Percentiles rank a stretch among this genome's conserved stretches.
Evolutionary conservation across 139 green algal species (phyloP).

Genomic region (Coccomyxa sp.): DNA sequence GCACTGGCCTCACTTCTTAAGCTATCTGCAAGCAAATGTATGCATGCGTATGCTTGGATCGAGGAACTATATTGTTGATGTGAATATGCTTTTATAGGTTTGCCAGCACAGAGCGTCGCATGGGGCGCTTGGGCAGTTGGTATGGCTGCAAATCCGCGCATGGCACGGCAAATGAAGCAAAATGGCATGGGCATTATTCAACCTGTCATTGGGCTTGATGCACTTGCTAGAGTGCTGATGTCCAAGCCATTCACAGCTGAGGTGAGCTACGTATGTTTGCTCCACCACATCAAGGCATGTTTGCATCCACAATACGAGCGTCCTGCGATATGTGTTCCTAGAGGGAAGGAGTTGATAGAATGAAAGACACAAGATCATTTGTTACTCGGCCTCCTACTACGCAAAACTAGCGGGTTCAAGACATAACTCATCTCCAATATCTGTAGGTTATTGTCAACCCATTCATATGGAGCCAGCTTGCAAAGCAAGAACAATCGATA

Average conservation of each 20-base stretch:
- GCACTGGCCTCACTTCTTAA: neutral
- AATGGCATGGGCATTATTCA: conserved; percentile 21
- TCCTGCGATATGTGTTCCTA: too few relatives aligned
- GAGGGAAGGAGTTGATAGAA: too few relatives aligned
- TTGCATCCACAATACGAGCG: too few relatives aligned
- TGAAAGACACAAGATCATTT: too few relatives aligned
- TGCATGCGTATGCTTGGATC: neutral
- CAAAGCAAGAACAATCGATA: neutral
- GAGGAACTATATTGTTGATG: neutral
- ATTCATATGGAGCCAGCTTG: conserved; percentile 41
- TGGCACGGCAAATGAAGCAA: conserved; percentile 3
- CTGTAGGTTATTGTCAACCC: conserved; percentile 27
- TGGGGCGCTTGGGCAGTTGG: conserved; percentile 64
- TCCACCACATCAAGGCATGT: too few relatives aligned
- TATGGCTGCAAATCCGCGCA: conserved; percentile 17
- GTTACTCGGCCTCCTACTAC: too few relatives aligned
- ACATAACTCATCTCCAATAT: too few relatives aligned
- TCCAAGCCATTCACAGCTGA: neutral
- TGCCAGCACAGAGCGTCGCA: conserved; percentile 35
- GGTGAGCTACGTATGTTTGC: too few relatives aligned
- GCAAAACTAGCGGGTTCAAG: too few relatives aligned
- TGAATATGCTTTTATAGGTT: too few relatives aligned
- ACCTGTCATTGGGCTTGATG: conserved; percentile 40
- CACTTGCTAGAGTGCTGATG: conserved; percentile 30
- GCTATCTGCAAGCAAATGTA: neutral